Evolutionary conservation across 192 early-diverging fungal species (phyloP).

Genomic region (Gaertneriomyces sp.): DNA sequence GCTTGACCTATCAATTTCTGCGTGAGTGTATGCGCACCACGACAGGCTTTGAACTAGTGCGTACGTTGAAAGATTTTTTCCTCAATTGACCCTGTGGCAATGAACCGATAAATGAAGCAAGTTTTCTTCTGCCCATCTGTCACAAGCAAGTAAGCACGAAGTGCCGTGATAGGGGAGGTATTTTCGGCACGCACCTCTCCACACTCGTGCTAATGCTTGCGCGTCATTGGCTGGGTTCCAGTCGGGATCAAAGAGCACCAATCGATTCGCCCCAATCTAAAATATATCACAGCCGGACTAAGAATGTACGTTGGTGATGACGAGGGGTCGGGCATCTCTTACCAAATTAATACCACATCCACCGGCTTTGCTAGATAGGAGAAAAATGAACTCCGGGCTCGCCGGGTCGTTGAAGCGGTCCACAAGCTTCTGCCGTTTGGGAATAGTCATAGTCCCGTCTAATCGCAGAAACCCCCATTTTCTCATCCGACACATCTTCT

Average conservation of each 20-base stretch:
- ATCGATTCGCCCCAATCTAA: conserved; percentile 90
- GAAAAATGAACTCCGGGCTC: conserved; percentile 83
- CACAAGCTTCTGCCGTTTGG: conserved; percentile 92
- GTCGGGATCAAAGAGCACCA: conserved; percentile 90
- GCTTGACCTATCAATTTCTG: conserved; percentile 44
- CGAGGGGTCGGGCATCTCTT: neutral
- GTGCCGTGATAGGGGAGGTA: neutral
- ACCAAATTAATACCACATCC: conserved; percentile 95
- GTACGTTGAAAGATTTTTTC: conserved; percentile 99
- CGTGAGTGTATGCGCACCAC: too few species aligned
- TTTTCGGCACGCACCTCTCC: conserved; percentile 22
- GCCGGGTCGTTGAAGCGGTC: conserved; percentile 94
- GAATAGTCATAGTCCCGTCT: conserved; percentile 88
- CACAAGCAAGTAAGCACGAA: neutral
- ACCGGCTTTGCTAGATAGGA: conserved; percentile 96
- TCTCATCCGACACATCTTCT: conserved; percentile 74
- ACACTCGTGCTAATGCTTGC: conserved; percentile 53
- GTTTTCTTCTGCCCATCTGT: conserved; percentile 63
- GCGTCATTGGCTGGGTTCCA: conserved; percentile 98
- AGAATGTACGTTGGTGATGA: conserved; percentile 4
- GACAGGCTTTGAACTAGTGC: conserved; percentile 28
- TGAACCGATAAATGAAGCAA: conserved; percentile 97
- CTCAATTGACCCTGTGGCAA: conserved; percentile 96
- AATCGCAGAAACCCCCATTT: conserved; percentile 76
- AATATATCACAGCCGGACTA: neutral